Percentiles rank a stretch among this genome's conserved stretches.
phyloP scores from a whole-genome alignment of 768 basidiomycete genomes.

The Lactarius psammicola region DNA sequence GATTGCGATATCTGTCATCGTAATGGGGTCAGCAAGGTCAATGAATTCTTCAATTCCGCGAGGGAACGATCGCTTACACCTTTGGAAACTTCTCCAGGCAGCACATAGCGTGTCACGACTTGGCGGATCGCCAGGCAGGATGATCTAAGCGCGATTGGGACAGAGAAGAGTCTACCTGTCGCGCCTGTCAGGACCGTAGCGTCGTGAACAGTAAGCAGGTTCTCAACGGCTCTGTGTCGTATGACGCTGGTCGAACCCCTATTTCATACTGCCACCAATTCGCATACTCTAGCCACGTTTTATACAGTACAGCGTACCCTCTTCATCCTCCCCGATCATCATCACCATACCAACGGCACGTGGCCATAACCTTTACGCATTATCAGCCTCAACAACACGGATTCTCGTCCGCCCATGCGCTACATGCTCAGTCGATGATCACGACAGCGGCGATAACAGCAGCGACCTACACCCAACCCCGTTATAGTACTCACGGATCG shows the following conservation, averaged over 20 bases:
- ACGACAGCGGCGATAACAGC: not conserved
- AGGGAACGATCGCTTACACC: conserved; percentile 9
- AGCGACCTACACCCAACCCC: conserved; percentile 6
- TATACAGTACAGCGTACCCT: conserved; percentile 14
- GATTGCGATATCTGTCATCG: conserved; percentile 84
- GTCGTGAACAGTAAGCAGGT: conserved; percentile 7
- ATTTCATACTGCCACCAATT: conserved; percentile 18
- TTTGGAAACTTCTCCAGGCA: conserved; percentile 56
- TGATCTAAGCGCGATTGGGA: too few relatives aligned
- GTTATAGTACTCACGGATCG: too few relatives aligned
- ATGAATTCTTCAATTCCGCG: conserved; percentile 31
- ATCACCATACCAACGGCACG: conserved; percentile 16
- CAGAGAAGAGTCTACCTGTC: conserved; percentile 77
- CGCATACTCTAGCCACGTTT: conserved; percentile 5
- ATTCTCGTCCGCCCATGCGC: conserved; percentile 17
- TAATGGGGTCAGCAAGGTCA: conserved; percentile 69
- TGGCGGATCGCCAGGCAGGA: too few relatives aligned
- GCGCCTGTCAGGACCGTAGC: conserved; percentile 45
- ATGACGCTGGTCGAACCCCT: conserved; percentile 4
- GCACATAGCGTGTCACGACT: conserved; percentile 83
- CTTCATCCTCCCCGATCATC: not conserved
- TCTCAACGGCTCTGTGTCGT: conserved; percentile 13
- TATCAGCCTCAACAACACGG: conserved; percentile 29
- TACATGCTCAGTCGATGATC: conserved; percentile 6
- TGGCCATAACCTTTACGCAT: conserved; percentile 26